phyloP scores from a whole-genome alignment of 2,329 filamentous ascomycete species.

The Fusarium hostae region DNA sequence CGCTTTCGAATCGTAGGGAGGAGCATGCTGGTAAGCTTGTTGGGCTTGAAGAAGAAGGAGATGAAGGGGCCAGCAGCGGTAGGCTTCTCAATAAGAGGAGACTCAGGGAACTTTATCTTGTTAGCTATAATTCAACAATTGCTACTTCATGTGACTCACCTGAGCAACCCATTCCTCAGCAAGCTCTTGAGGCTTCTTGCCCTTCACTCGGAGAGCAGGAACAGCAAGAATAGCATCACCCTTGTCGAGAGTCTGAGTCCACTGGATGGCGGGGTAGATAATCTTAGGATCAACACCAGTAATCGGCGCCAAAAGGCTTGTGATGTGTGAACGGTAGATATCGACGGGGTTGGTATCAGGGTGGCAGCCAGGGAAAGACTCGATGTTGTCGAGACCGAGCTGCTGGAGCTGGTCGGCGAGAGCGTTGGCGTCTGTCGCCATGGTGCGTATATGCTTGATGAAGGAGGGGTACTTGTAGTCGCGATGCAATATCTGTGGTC shows the following conservation, averaged over 20 bases:
- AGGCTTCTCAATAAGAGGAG: conserved; percentile 78
- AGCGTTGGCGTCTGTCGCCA: conserved; percentile 39
- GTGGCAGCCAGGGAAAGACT: conserved; percentile 65
- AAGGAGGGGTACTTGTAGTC: conserved; percentile 21
- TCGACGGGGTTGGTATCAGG: conserved; percentile 81
- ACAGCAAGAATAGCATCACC: conserved; percentile 83
- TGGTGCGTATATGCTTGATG: conserved; percentile 18
- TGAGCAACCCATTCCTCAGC: conserved; percentile 70
- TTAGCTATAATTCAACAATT: not conserved
- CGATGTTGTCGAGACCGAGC: conserved; percentile 35
- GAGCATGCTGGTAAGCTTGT: conserved; percentile 71
- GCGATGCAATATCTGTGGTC: conserved; percentile 7
- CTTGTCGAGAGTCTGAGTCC: conserved; percentile 83
- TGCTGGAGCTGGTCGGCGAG: conserved; percentile 44
- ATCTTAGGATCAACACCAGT: conserved; percentile 76
- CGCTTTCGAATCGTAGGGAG: conserved; percentile 76
- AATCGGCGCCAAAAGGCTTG: conserved; percentile 72
- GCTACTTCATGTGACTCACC: conserved; percentile 51
- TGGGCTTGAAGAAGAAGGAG: conserved; percentile 83
- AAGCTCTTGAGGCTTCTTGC: conserved; percentile 71
- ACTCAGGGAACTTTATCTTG: conserved; percentile 72
- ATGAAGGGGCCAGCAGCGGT: conserved; percentile 75
- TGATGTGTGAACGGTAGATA: conserved; percentile 81
- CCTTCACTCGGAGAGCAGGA: conserved; percentile 82
- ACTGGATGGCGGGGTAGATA: conserved; percentile 80